Evolutionary conservation across 2,329 filamentous ascomycete genomes (phyloP), one percentile per base, ranked within the genome.

Genomic region (Berkeleyomyces rouxiae): DNA sequence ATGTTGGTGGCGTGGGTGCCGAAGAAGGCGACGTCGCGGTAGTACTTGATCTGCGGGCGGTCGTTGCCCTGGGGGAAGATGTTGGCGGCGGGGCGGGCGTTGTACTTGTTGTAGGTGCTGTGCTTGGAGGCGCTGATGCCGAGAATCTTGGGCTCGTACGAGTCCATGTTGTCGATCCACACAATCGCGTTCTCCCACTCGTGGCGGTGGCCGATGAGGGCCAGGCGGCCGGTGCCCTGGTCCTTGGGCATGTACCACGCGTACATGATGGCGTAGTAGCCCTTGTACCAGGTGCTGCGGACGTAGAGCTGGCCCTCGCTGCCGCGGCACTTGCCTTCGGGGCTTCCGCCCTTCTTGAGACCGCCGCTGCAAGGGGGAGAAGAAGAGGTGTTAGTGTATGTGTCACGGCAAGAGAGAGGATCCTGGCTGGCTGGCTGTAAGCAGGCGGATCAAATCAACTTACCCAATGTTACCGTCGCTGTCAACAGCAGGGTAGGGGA

Each of bases 401-500:
- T 23, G 23, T 23, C 23, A 23, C 23, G 23, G 23, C 23, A 7
- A 23, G 33, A n/a, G 33, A 11, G 1, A 46, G 43, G 4, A 46
- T 10, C 13, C 43, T 11, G n/a, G 9, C 7, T 10, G 5, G n/a
- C n/a, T 43, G 42, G 42, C 9, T 4, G 42, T 43, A 13, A 4
- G 42, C 4, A 11, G 42, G 42, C n/a, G 9, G 3, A 11, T 11
- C 4, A 46, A n/a, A 31, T 39, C 16, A n/a, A 67, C 74, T 64
- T 70, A 83, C 82, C 76, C 74, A 13, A 79, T 83, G 67, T 85
- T 75, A 2, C 82, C 83, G 0, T 72, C 70, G 0, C 75, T 75
- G 65, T 85, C 79, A 1, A 85, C 82, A 1, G 78, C 82, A 0
- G 82, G 82, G 68, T 82, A 85, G 0, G 82, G 81, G 7, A 84